Conservation (phyloP, 345 rosid genomes). For the Lenwebbia sp. region DNA sequence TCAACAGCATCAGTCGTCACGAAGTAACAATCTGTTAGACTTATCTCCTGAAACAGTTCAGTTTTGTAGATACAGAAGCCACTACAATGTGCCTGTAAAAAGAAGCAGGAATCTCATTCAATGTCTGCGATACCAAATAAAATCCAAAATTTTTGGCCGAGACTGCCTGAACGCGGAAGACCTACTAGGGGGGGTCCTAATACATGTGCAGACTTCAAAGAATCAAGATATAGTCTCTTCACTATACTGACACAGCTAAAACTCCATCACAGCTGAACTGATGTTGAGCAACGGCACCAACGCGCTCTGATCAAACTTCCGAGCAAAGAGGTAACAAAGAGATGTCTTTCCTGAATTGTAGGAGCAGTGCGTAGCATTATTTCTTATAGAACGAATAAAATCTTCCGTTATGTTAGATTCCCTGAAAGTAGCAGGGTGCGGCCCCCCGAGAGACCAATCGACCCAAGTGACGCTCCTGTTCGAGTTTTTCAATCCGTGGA, state of each 20-base stretch:
- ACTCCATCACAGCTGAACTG: slow-evolving; percentile 55
- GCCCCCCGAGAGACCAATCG: slow-evolving; percentile 84
- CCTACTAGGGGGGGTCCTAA: not conserved
- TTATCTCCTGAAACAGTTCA: not conserved
- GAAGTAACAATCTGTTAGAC: not conserved
- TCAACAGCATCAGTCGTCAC: not conserved
- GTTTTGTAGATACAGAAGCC: not conserved
- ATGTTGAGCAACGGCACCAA: slow-evolving; percentile 66
- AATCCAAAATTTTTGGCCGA: not conserved
- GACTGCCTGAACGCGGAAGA: not conserved
- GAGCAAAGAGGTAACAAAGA: slow-evolving; percentile 73
- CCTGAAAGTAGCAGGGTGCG: slow-evolving; percentile 62
- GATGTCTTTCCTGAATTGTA: slow-evolving; percentile 59
- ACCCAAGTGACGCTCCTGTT: slow-evolving; percentile 87
- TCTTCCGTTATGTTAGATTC: slow-evolving; percentile 45
- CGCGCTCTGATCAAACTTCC: slow-evolving; percentile 75
- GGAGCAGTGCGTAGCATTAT: slow-evolving; percentile 46
- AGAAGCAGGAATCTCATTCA: not conserved
- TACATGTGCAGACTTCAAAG: not conserved
- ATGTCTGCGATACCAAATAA: not conserved
- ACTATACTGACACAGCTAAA: slow-evolving; percentile 4
- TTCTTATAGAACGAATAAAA: slow-evolving; percentile 57
- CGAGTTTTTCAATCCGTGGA: slow-evolving; percentile 55
- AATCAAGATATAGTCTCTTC: not conserved
- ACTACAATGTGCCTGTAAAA: not conserved